These are phyloP conservation scores for Backusella sp. DNA, from an alignment of 192 early-diverging fungal species.

Conservation along the genomic window DNA sequence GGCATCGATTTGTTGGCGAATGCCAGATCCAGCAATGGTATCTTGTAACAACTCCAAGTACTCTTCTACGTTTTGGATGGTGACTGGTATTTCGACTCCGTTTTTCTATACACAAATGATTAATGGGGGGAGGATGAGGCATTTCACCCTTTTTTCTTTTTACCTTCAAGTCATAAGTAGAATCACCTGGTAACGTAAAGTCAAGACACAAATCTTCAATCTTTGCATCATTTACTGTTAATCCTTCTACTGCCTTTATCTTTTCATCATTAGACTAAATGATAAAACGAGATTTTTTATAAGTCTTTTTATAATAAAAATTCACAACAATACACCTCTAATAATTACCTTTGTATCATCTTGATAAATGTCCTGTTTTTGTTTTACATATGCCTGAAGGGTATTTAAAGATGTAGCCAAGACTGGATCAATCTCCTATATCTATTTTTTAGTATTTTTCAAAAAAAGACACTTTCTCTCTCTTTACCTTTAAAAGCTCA, in stretches of 20 bases:
- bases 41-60: constrained; percentile 72
- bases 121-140: not conserved
- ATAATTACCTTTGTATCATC: constrained; percentile 42
- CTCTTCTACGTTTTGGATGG: constrained; percentile 76
- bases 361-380: constrained; percentile 58
- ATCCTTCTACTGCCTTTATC: constrained; percentile 37
- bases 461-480: not conserved
- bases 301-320: not conserved
- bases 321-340: too few relatives aligned
- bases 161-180: constrained; percentile 62
- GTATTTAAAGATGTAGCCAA: constrained; percentile 66
- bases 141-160: not conserved
- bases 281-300: not conserved
- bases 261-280: constrained; percentile 37
- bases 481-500: constrained; percentile 22
- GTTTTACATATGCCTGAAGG: constrained; percentile 61
- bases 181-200: constrained; percentile 86
- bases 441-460: not conserved
- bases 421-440: constrained; percentile 61
- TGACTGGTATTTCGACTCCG: constrained; percentile 69
- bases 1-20: constrained; percentile 67
- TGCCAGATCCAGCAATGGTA: constrained; percentile 62
- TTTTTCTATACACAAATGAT: constrained; percentile 21
- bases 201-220: constrained; percentile 75
- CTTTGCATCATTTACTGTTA: constrained; percentile 51